Percentiles rank a stretch among this genome's conserved stretches.
phyloP scores from a whole-genome alignment of 106 monocot species.

The Vanilla planifolia region DNA sequence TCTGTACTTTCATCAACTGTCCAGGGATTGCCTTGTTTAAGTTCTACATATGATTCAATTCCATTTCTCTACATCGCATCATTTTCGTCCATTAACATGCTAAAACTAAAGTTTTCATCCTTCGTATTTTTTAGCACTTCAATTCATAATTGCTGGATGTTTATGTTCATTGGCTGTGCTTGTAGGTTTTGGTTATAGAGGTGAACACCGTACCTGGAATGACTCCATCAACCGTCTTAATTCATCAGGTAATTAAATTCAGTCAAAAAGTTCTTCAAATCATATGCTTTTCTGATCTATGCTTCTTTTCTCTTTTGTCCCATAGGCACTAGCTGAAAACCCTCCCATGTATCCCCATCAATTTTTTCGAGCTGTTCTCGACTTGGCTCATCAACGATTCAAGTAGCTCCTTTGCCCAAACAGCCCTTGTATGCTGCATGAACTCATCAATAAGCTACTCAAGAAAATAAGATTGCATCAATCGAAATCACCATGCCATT shows the following conservation, averaged over 20 bases:
- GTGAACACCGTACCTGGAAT: conserved; percentile 92
- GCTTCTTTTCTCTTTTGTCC: background rate
- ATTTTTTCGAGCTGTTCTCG: conserved; percentile 65
- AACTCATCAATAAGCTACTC: too few relatives aligned
- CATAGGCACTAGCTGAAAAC: conserved; percentile 76
- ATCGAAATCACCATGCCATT: too few relatives aligned
- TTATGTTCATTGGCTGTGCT: background rate
- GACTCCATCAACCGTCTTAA: conserved; percentile 91
- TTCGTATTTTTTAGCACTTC: background rate
- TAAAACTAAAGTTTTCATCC: background rate
- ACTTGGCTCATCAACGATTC: conserved; percentile 50
- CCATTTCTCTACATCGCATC: background rate
- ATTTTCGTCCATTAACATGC: background rate
- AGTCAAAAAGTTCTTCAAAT: background rate
- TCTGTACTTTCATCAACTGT: too few relatives aligned
- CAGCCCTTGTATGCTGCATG: too few relatives aligned
- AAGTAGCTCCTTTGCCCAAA: conserved; percentile 10
- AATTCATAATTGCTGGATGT: background rate
- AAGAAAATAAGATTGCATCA: too few relatives aligned
- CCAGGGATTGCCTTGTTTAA: too few relatives aligned
- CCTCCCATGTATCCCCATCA: conserved; percentile 64
- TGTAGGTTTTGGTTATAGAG: conserved; percentile 79
- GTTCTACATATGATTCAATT: too few relatives aligned
- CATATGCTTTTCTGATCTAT: background rate
- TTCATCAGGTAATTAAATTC: conserved; percentile 77